A percentile compares a stretch with the other conserved stretches of the same genome.
Conservation (phyloP, 2,329 filamentous ascomycete genomes). For the Xylaria sp. region DNA sequence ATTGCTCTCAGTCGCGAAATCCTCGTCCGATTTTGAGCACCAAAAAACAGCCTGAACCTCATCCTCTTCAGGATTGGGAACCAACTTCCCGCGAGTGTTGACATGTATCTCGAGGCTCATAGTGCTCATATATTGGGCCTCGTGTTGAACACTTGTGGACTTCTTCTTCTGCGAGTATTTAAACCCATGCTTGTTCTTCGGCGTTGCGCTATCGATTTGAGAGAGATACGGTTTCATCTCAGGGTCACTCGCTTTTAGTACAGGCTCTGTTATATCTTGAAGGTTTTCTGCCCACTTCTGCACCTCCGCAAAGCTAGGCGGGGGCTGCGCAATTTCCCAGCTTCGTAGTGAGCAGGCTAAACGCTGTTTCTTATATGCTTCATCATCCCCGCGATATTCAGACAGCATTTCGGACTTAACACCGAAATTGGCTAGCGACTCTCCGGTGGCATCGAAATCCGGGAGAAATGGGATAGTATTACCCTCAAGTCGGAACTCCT, state of each 20-base stretch:
- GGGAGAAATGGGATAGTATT: constrained; percentile 80
- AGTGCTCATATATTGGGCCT: constrained; percentile 92
- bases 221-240: constrained; percentile 60
- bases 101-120: constrained; percentile 95
- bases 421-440: constrained; percentile 61
- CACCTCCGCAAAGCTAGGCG: constrained; percentile 75
- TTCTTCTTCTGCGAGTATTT: constrained; percentile 81
- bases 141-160: constrained; percentile 78
- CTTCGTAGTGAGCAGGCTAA: constrained; percentile 65
- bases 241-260: constrained; percentile 29
- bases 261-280: constrained; percentile 32
- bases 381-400: constrained; percentile 58
- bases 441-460: constrained; percentile 71
- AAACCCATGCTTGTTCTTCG: constrained; percentile 79
- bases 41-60: constrained; percentile 89
- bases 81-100: constrained; percentile 79
- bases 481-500: constrained; percentile 79
- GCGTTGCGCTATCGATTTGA: constrained; percentile 88
- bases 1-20: constrained; percentile 55
- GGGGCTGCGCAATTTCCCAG: constrained; percentile 78
- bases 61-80: constrained; percentile 90
- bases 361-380: constrained; percentile 57
- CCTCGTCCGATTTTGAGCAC: constrained; percentile 80
- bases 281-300: constrained; percentile 65
- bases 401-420: constrained; percentile 52